Base-by-base conservation (phyloP, 495 filamentous ascomycete species). In the Schizothecium vesticola region DNA sequence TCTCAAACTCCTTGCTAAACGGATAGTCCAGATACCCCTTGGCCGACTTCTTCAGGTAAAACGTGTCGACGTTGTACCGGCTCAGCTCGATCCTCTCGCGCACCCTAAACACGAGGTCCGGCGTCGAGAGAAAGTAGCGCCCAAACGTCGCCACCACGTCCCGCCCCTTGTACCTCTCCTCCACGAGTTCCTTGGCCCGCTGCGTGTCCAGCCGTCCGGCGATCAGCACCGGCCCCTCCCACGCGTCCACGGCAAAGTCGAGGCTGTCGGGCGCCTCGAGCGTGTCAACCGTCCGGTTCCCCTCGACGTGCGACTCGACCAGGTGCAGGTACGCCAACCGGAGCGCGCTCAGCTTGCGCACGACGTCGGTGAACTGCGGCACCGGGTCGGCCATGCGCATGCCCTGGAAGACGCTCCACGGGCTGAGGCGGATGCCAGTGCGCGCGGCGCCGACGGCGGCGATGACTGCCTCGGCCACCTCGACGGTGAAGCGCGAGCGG, bases 11-110 rank as follows among this genome's bases (percentile, higher is more conserved):
- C 73, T 83, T 75, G 75, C 87, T 88, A 69, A 89, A 89, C 3
- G 83, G 80, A 73, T 89, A 90, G 72, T 90, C 89, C 9, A 80
- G 82, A 72, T 91, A 94, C 13, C 91, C 91, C 66, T 81, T 80
- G 16, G 80, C 73, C 6, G 80, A 69, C 67, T 82, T 76, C 8
- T 73, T 77, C 1, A 69, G 13, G 70, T 93, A 93, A 72, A 93
- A 92, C 0, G 80, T 82, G 0, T 78, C 72, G 4, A 86, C 75
- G 64, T 92, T 73, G 73, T 90, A 92, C 24, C 75, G 74, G 25
- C 74, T 80, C 51, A 92, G 76, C 28, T 76, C 72, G 56, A 92
- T 80, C 0, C 84, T 85, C 59, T 88, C 73, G 76, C 83, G 76
- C 11, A 93, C 65, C 64, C 87, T 80, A 72, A 87, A 91, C 3